Evolutionary conservation across 352 stramenopile species (phyloP), one percentile per base, ranked within the genome.

Genomic region (Pythium sp.): DNA sequence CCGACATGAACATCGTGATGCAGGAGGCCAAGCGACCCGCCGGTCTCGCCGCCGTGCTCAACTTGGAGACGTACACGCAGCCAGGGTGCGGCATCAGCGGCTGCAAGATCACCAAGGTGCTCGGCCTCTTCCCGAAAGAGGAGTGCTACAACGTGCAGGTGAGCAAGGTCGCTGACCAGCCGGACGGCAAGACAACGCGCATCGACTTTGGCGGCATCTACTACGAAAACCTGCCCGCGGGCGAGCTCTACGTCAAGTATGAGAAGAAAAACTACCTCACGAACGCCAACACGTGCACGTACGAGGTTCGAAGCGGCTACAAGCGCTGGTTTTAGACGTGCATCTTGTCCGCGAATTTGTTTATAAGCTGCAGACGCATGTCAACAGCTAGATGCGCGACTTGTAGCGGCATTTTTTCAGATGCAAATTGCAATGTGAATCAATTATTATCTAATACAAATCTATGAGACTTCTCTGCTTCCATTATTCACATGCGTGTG

Each of bases 121-220:
- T 87, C 54, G 73, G 71, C 12, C 57, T 85, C 34, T 70, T 84
- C 22, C 65, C 73, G 1, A 72, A 75, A 14, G 80, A 86, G 57
- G 72, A 82, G 24, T 87, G 80, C 41, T 87, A 78, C 68, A 85
- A 87, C 55, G 62, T 55, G 22, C 71, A 81, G 51, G 63, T 72
- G 58, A 59, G 70, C 32, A 79, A 78, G 38, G 24, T 26, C 30
- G 64, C 76, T 2, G 65, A 82, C 66, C 75, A 86, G 54, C 70
- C 75, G 0, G 80, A 86, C 43, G 75, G 73, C 26, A 63, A 67
- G 26, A 78, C 72, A 20, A 72, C 72, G 8, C 62, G 70, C 36
- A 76, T 87, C 34, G 65, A 81, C 67, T 88, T 86, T 73, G 80
- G 80, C 22, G 80, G 80, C 34, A 83, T 83, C 55, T 88, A 86